Evolutionary conservation across 805 yeast genomes (phyloP), one percentile per base, ranked within the genome.

Genomic region (Suhomyces sp.): DNA sequence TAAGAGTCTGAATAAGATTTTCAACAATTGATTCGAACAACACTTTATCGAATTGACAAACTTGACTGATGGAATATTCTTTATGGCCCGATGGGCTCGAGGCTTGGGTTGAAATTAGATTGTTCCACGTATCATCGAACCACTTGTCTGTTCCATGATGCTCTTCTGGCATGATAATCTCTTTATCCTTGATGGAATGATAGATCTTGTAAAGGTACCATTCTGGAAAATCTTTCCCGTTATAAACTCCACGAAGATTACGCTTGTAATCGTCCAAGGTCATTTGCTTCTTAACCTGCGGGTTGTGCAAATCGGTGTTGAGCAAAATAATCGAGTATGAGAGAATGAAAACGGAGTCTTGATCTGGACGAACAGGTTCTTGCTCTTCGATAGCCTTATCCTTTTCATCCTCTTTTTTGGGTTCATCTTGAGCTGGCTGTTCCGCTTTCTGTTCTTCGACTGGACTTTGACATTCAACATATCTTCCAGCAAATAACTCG

Each of bases 81-180:
- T 57, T 54, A 5, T 66, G 64, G 3, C 53, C 48, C 8, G 60
- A 54, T 15, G 33, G 42, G 13, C 22, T 48, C 6, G 63, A 55
- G 72, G 71, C 55, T 54, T 77, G 81, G 26, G 81, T 78, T 1
- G 81, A 77, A 44, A 88, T 80, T 55, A 88, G 67, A 54, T 86
- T 84, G 59, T 86, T 85, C 96, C 96, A 88, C 29, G 74, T 77
- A 63, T 88, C 93, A 64, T 92, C 97, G 69, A 92, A 93, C 85
- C 96, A 87, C 65, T 88, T 90, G 19, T 90, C 88, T 9, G 91
- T 89, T 13, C 93, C 94, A 65, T 90, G 96, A 61, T 93, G 97
- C 63, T 94, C 99, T 63, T 94, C 98, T 0, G 99, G 98, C 92
- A 96, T 89, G 47, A 94, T 90, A 57, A 94, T 94, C 69, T 94